Evolutionary conservation across 176 grass and related monocot species (phyloP).

Genomic region (Elymus sibiricus): DNA sequence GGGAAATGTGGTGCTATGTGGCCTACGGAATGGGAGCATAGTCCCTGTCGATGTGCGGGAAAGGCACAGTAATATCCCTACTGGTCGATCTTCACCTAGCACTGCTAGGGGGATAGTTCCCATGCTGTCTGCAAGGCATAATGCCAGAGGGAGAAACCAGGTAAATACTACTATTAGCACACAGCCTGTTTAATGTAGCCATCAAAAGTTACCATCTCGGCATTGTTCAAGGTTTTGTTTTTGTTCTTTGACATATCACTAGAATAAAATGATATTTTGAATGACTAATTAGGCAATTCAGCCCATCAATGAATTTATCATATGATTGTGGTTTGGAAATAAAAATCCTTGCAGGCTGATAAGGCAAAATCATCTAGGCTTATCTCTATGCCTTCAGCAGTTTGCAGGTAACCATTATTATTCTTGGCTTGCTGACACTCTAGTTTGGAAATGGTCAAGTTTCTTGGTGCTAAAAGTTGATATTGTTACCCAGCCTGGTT

Average conservation of each 20-base stretch:
- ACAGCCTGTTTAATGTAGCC: conserved; percentile 1
- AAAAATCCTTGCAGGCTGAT: conserved; percentile 21
- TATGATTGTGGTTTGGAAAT: background rate
- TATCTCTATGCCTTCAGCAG: conserved; percentile 49
- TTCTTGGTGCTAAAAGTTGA: background rate
- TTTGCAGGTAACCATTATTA: conserved; percentile 53
- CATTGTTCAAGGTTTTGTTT: background rate
- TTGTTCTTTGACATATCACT: background rate
- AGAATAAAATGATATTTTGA: conserved; percentile 20
- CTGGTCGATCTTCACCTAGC: conserved; percentile 31
- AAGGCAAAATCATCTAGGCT: conserved; percentile 31
- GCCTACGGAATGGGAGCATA: conserved; percentile 61
- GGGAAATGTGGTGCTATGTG: conserved; percentile 72
- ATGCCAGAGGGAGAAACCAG: conserved; percentile 30
- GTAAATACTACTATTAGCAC: conserved; percentile 19
- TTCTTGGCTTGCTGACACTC: background rate
- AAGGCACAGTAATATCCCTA: conserved; percentile 14
- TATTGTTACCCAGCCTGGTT: conserved; percentile 51
- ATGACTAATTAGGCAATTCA: background rate
- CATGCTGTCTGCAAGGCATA: conserved; percentile 7
- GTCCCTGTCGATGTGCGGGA: conserved; percentile 54
- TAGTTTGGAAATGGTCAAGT: background rate
- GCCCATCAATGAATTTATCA: background rate
- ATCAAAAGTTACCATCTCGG: background rate
- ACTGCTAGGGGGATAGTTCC: conserved; percentile 35